Base-by-base conservation (phyloP, 129 eudicot species). In the Solidago caesia region DNA sequence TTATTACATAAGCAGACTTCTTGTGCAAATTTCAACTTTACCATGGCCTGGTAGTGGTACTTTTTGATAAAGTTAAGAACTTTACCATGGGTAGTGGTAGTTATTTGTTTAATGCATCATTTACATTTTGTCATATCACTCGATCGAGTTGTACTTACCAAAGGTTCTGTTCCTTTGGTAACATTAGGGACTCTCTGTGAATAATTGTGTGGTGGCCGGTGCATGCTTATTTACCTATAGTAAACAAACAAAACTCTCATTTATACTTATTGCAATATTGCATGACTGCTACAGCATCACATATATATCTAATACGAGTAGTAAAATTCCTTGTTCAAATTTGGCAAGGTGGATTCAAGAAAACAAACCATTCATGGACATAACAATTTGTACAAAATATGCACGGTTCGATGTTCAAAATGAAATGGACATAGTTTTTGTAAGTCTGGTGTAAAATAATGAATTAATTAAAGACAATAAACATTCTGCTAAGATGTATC, bases 1-100 rank as follows among this genome's bases (percentile, higher is more conserved):
- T 69, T 77, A 49, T 70, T 68, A 64, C 48, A 41, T 12, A 68
- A 77, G 68, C 27, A 52, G 64, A 77, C 75, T 45, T 67, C 81
- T 16, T 77, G 81, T 43, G 9, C 75, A 11, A 77, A 69, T 63
- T 77, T 68, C 64, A 77, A 77, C 61, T 77, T 68, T 51, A 77
- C 81, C 39, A 33, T 33, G 39, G 39, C 21, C 21, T 21, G 21
- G 39, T 33, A 33, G 39, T 33, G 3, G 39, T 33, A 63, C 68
- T 39, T 63, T 44, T 39, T 63, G 47, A 27, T 7, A 44, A 39
- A 5, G 27, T 39, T n/a, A n/a, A n/a, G n/a, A 39, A 62, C 45
- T 33, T 25, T 39, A 29, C 67, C 45, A 33, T 62, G 44, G 44
- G 4, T 62, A 62, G 44, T 44, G 5, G 67, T 10, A 26, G 67